Evolutionary conservation across 345 rosid species (phyloP).

Genomic region (Boechera retrofracta): DNA sequence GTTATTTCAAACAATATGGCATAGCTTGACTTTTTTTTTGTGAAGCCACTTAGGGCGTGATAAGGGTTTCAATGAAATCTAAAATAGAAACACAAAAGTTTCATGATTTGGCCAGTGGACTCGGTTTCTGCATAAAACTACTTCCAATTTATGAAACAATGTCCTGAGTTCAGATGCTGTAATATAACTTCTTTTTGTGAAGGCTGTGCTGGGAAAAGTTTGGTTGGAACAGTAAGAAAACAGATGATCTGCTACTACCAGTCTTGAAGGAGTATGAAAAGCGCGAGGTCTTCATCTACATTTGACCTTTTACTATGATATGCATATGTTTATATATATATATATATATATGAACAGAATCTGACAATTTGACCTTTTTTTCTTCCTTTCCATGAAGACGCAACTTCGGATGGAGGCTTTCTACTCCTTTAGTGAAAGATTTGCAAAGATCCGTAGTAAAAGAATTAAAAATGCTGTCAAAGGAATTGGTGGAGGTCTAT

Average conservation of each 20-base stretch:
- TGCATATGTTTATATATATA: constrained; percentile 19
- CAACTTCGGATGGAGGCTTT: constrained; percentile 97
- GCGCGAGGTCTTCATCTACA: constrained; percentile 66
- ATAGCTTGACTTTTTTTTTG: constrained; percentile 9
- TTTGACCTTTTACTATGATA: constrained; percentile 29
- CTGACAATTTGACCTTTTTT: neutral
- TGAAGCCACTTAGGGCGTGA: constrained; percentile 16
- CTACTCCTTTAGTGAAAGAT: constrained; percentile 92
- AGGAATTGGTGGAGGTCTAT: constrained; percentile 72
- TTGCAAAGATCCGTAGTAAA: constrained; percentile 93
- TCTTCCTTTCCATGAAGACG: constrained; percentile 57
- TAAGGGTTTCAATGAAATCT: constrained; percentile 2
- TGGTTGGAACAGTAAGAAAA: constrained; percentile 84
- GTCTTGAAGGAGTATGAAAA: constrained; percentile 92
- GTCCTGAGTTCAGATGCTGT: constrained; percentile 25
- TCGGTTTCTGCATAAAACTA: neutral
- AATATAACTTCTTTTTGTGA: constrained; percentile 27
- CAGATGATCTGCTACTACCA: constrained; percentile 80
- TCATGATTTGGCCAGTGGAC: neutral
- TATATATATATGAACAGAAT: neutral
- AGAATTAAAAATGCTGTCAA: constrained; percentile 89
- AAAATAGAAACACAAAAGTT: neutral
- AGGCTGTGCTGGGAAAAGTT: constrained; percentile 97
- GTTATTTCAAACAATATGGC: neutral
- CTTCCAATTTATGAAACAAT: neutral